A percentile compares a stretch with the other conserved stretches of the same genome.
Conservation (phyloP, 371 early-diverging fungal genomes). For the Dentiscutata heterogama region DNA sequence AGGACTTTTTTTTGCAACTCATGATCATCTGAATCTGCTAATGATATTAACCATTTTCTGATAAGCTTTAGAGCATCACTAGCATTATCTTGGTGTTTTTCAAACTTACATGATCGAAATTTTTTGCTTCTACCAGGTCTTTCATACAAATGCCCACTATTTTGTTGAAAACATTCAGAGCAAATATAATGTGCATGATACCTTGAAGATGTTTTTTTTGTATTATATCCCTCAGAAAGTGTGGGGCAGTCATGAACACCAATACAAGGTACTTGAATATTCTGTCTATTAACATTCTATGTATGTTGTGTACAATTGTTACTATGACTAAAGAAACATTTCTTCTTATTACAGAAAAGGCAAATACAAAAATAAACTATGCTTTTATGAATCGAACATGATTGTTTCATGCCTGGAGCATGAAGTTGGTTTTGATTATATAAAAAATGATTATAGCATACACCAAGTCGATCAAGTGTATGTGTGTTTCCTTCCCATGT, state of each 20-base stretch:
- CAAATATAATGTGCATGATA: background rate
- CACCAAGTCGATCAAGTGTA: background rate
- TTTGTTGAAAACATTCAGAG: conserved; percentile 4
- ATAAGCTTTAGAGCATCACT: too few species aligned
- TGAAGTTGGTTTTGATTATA: background rate
- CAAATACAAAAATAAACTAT: background rate
- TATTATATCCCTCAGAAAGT: background rate
- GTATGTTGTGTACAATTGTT: conserved; percentile 3
- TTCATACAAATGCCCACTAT: background rate
- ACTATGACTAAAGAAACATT: conserved; percentile 18
- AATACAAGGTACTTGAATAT: conserved; percentile 14
- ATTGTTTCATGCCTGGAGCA: background rate
- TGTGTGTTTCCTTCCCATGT: too few species aligned
- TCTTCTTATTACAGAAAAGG: background rate
- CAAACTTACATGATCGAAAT: too few species aligned
- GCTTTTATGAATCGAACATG: background rate
- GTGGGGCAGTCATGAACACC: background rate
- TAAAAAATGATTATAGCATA: conserved; percentile 11
- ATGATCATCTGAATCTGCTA: too few species aligned
- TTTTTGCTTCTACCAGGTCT: background rate
- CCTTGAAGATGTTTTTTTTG: too few species aligned
- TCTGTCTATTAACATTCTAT: background rate
- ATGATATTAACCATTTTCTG: too few species aligned
- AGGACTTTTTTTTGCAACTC: too few species aligned
- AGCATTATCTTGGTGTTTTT: too few species aligned